Conservation (phyloP, 179 eudicot genomes). For the Beta lomatogona region DNA sequence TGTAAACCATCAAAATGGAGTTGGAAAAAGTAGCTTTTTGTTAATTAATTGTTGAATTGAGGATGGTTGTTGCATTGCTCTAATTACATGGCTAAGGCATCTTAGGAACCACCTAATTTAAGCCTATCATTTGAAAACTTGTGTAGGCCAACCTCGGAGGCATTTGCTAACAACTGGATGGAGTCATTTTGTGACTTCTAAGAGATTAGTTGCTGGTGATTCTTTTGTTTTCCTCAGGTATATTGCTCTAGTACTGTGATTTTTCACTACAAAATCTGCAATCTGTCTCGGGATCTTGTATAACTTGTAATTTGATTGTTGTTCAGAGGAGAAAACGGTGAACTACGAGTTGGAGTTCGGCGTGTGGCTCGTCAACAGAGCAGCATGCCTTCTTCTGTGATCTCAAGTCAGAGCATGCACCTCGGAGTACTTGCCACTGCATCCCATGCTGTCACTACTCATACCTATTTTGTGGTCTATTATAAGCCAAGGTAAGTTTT, state of each 20-base stretch:
- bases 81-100: constrained; percentile 2
- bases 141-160: constrained; percentile 67
- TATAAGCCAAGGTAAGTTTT: constrained; percentile 52
- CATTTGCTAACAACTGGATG: constrained; percentile 73
- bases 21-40: not conserved
- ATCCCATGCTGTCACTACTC: constrained; percentile 50
- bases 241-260: not conserved
- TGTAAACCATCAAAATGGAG: not conserved
- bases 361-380: constrained; percentile 47
- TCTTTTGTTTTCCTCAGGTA: constrained; percentile 66
- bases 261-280: not conserved
- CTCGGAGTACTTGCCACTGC: constrained; percentile 71
- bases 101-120: not conserved
- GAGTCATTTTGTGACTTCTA: constrained; percentile 72
- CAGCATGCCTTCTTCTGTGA: constrained; percentile 54
- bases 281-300: not conserved
- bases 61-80: not conserved
- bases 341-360: constrained; percentile 56
- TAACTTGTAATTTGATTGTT: constrained; percentile 5
- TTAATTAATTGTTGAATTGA: not conserved
- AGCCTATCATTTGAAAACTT: not conserved
- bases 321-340: constrained; percentile 53
- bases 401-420: constrained; percentile 73
- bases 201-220: constrained; percentile 71
- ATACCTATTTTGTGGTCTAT: constrained; percentile 54